A percentile compares a stretch with the other conserved stretches of the same genome.
phyloP scores from a whole-genome alignment of 768 basidiomycete genomes.

The Aureoboletus auriporus region DNA sequence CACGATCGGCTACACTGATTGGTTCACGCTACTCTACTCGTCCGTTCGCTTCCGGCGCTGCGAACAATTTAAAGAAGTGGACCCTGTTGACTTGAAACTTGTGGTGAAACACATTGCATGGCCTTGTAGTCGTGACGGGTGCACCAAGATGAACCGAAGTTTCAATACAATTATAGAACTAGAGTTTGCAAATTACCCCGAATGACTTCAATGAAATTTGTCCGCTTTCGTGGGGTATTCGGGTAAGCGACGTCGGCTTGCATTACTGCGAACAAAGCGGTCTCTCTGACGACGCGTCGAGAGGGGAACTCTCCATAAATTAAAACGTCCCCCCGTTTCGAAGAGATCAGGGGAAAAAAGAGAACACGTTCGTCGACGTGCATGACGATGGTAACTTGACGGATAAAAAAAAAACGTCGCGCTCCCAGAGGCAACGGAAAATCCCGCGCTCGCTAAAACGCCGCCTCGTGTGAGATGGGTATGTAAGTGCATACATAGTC shows the following conservation, averaged over 20 bases:
- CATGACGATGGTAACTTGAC: neutral
- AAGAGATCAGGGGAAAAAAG: neutral
- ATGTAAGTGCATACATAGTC: too few species aligned
- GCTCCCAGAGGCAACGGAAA: neutral
- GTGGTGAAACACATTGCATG: constrained; percentile 15
- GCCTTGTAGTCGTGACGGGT: neutral
- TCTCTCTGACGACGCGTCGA: constrained; percentile 3
- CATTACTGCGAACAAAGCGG: neutral
- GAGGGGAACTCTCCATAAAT: neutral
- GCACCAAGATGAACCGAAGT: neutral
- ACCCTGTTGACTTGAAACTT: constrained; percentile 18
- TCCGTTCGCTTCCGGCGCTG: constrained; percentile 23
- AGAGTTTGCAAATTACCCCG: constrained; percentile 19
- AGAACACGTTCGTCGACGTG: neutral
- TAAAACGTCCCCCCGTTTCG: constrained; percentile 1
- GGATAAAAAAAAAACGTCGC: neutral
- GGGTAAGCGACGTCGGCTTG: constrained; percentile 5
- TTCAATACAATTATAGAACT: constrained; percentile 3
- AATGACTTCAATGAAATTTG: neutral
- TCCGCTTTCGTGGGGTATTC: neutral
- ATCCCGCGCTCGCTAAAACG: neutral
- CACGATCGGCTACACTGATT: constrained; percentile 7
- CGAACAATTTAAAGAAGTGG: constrained; percentile 6
- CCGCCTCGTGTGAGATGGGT: neutral
- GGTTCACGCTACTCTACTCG: neutral